A percentile compares a stretch with the other conserved stretches of the same genome.
Evolutionary conservation across 1,284 basidiomycete species (phyloP).

Genomic region (Abortiporus biennis): DNA sequence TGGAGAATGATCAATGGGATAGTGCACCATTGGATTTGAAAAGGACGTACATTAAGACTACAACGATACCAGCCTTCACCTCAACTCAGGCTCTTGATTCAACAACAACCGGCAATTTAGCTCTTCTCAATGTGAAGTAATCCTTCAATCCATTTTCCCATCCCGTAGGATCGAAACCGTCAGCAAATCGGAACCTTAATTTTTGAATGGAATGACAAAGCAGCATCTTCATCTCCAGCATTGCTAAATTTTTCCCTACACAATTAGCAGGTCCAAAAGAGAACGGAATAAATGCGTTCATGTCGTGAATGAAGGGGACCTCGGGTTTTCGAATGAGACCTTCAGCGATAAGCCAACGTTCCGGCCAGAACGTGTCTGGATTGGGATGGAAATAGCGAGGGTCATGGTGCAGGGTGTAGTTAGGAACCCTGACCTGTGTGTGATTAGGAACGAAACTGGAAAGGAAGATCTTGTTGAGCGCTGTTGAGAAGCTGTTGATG

Average conservation of each 20-base stretch:
- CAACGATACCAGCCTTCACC: background rate
- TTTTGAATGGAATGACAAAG: conserved; percentile 20
- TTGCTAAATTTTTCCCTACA: conserved; percentile 26
- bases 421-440: conserved; percentile 19
- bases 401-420: conserved; percentile 24
- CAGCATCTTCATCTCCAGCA: conserved; percentile 25
- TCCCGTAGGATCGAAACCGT: conserved; percentile 15
- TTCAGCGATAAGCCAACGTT: conserved; percentile 23
- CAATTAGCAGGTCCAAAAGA: conserved; percentile 26
- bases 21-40: background rate
- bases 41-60: background rate
- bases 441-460: conserved; percentile 18
- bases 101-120: conserved; percentile 14
- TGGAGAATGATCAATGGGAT: background rate
- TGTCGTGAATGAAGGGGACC: conserved; percentile 9
- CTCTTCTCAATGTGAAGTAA: conserved; percentile 16
- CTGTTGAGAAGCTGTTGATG: background rate
- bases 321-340: background rate
- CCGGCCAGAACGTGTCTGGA: conserved; percentile 25
- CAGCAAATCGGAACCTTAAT: conserved; percentile 19
- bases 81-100: too few species aligned
- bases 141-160: conserved; percentile 20
- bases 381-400: conserved; percentile 24
- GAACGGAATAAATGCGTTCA: conserved; percentile 20
- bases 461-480: background rate